phyloP scores from a whole-genome alignment of 83 land plant species.

The Picea engelmannii region DNA sequence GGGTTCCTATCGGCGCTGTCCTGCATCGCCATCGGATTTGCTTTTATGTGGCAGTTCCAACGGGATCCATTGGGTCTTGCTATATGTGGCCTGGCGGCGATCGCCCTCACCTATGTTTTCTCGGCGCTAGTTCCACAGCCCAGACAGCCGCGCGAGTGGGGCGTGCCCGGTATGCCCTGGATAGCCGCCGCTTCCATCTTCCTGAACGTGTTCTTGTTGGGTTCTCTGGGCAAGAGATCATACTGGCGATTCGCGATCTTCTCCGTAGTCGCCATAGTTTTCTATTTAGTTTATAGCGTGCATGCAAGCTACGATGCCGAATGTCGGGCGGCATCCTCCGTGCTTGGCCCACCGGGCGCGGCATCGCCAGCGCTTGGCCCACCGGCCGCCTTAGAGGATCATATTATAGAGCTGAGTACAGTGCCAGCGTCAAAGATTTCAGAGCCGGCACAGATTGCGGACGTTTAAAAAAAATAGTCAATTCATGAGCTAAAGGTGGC shows the following conservation, averaged over 20 bases:
- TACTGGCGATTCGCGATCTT: conserved; percentile 73
- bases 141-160: conserved; percentile 68
- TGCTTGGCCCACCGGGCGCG: not conserved
- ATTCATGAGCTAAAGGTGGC: too few relatives aligned
- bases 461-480: too few relatives aligned
- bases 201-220: conserved; percentile 80
- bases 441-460: not conserved
- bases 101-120: conserved; percentile 40
- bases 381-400: not conserved
- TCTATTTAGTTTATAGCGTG: conserved; percentile 74
- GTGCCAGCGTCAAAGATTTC: not conserved
- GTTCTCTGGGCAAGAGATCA: conserved; percentile 71
- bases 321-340: too few relatives aligned
- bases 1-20: conserved; percentile 57
- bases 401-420: not conserved
- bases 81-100: conserved; percentile 24
- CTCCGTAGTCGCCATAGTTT: conserved; percentile 51
- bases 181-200: conserved; percentile 73
- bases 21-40: conserved; percentile 52
- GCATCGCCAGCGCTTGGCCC: too few relatives aligned
- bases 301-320: conserved; percentile 86
- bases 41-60: conserved; percentile 58
- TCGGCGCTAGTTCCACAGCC: conserved; percentile 49
- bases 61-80: conserved; percentile 32
- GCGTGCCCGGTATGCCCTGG: conserved; percentile 92